Conservation (phyloP, 2,329 filamentous ascomycete species). For the Xylariaceae sp. region DNA sequence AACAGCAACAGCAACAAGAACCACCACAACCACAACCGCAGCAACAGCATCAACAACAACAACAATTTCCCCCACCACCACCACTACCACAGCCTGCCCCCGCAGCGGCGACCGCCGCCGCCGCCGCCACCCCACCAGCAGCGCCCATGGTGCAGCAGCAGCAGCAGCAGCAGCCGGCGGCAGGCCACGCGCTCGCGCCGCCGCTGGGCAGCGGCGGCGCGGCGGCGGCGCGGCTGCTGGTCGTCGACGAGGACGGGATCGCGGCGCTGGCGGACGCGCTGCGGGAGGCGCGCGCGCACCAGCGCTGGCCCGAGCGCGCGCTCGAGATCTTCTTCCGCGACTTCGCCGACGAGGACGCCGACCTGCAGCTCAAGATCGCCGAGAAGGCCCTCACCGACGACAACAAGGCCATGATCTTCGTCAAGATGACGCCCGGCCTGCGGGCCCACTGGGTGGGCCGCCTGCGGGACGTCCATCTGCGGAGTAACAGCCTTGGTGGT, state of each 20-base stretch:
- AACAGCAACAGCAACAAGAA: too few relatives aligned
- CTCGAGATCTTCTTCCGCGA: constrained; percentile 53
- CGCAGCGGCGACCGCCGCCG: constrained; percentile 5
- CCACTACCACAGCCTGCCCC: too few relatives aligned
- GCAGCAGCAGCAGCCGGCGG: too few relatives aligned
- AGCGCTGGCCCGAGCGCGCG: constrained; percentile 49
- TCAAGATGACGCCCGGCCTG: constrained; percentile 48
- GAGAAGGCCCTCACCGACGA: constrained; percentile 52
- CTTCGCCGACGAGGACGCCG: constrained; percentile 48
- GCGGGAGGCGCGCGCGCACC: constrained; percentile 28
- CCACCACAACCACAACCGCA: too few relatives aligned
- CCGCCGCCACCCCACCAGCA: constrained; percentile 6
- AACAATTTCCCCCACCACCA: constrained; percentile 2
- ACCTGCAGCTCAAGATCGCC: constrained; percentile 52
- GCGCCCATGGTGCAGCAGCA: constrained; percentile 2
- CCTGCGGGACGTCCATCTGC: constrained; percentile 39
- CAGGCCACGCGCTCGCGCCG: too few relatives aligned
- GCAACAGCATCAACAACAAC: too few relatives aligned
- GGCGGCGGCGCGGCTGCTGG: constrained; percentile 11
- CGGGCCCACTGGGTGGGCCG: constrained; percentile 50
- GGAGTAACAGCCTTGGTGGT: constrained; percentile 21
- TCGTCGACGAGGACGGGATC: constrained; percentile 33
- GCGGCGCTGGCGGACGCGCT: constrained; percentile 34
- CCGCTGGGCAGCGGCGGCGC: constrained; percentile 15
- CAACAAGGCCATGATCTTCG: constrained; percentile 54